Evolutionary conservation across 306 rosid species (phyloP).

Genomic region (Oxytropis ochrocephala): DNA sequence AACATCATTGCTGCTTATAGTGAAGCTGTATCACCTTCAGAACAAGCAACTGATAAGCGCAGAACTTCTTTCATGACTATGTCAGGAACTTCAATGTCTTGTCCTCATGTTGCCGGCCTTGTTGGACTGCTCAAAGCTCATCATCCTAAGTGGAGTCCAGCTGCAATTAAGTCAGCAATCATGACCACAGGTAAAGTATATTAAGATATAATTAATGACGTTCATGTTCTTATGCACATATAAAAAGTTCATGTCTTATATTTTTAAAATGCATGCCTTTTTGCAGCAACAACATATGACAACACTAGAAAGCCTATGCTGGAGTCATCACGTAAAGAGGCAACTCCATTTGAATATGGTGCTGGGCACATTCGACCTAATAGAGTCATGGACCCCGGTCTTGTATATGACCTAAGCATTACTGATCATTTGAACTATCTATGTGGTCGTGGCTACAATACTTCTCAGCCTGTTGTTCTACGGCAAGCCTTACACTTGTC

Average conservation of each 20-base stretch:
- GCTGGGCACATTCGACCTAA: constrained; percentile 50
- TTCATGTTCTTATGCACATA: too few relatives aligned
- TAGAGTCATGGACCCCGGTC: constrained; percentile 48
- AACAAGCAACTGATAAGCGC: background rate
- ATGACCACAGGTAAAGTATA: constrained; percentile 47
- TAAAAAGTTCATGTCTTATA: too few relatives aligned
- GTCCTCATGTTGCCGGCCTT: constrained; percentile 64
- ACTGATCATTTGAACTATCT: constrained; percentile 49
- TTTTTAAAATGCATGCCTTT: background rate
- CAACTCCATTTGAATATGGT: constrained; percentile 50
- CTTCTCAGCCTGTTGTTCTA: constrained; percentile 13
- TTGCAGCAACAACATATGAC: constrained; percentile 33
- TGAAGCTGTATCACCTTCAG: background rate
- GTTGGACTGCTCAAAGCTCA: constrained; percentile 42
- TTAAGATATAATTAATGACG: too few relatives aligned
- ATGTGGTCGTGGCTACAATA: constrained; percentile 47
- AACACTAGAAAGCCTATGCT: constrained; percentile 4
- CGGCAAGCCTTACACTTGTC: constrained; percentile 20
- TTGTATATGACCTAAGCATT: constrained; percentile 33
- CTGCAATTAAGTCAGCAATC: constrained; percentile 66
- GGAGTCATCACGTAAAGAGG: background rate
- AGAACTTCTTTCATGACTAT: background rate
- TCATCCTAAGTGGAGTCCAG: constrained; percentile 55
- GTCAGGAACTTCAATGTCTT: constrained; percentile 44
- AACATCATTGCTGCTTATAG: constrained; percentile 34